These are phyloP conservation scores for Coemansia sp. DNA, from an alignment of 192 early-diverging fungal genomes.

Conservation along the genomic window DNA sequence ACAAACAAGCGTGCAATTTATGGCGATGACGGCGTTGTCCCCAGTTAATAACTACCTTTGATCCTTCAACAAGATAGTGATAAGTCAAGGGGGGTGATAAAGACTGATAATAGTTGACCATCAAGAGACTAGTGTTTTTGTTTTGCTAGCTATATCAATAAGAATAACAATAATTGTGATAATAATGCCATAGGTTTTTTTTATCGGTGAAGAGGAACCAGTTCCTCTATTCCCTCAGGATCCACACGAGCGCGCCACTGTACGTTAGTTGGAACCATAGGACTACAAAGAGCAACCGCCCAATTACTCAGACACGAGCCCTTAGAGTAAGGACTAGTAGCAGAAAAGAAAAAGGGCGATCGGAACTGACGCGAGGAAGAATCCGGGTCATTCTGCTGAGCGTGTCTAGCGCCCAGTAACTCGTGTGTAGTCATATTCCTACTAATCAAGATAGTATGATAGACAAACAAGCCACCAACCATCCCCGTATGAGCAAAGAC, in stretches of 20 bases:
- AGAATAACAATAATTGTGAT: background rate
- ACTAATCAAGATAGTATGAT: constrained; percentile 75
- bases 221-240: constrained; percentile 56
- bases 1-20: no score
- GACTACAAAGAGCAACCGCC: constrained; percentile 47
- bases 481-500: constrained; percentile 61
- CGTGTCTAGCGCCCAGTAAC: constrained; percentile 59
- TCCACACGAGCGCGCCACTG: constrained; percentile 52
- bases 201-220: constrained; percentile 25
- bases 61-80: no score
- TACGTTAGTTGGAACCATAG: constrained; percentile 37
- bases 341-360: constrained; percentile 19
- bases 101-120: no score
- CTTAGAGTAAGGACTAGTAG: constrained; percentile 40
- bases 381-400: constrained; percentile 12
- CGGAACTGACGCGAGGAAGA: constrained; percentile 2
- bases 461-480: constrained; percentile 73
- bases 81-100: no score
- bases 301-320: constrained; percentile 50
- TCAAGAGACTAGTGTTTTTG: background rate
- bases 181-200: background rate
- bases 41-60: no score
- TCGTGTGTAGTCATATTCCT: constrained; percentile 91
- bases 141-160: background rate
- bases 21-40: no score